Conservation (phyloP, 805 yeast species). For the Scheffersomyces coipomensis region DNA sequence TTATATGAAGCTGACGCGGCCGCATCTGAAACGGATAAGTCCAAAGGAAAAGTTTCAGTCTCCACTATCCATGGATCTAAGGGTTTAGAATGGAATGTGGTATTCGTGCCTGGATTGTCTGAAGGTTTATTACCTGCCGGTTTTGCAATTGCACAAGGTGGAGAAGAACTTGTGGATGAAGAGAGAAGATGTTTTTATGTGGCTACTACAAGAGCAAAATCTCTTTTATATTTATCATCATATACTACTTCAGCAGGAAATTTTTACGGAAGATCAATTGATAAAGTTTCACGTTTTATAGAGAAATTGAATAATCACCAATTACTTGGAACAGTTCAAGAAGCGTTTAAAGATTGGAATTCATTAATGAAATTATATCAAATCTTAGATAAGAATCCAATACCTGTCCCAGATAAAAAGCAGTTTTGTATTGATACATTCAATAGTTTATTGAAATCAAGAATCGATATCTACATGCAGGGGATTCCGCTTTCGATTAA, state of each 20-base stretch:
- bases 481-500: slow-evolving; percentile 8
- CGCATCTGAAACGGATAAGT: slow-evolving; percentile 17
- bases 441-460: slow-evolving; percentile 10
- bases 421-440: slow-evolving; percentile 11
- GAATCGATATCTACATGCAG: slow-evolving; percentile 8
- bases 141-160: slow-evolving; percentile 36
- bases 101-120: slow-evolving; percentile 71
- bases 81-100: slow-evolving; percentile 95
- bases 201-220: slow-evolving; percentile 81
- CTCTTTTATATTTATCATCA: slow-evolving; percentile 46
- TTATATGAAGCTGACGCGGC: slow-evolving; percentile 26
- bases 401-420: not conserved
- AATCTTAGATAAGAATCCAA: slow-evolving; percentile 8
- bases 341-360: slow-evolving; percentile 15
- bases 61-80: slow-evolving; percentile 92
- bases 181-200: slow-evolving; percentile 87
- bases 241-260: slow-evolving; percentile 3
- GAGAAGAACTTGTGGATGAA: slow-evolving; percentile 52
- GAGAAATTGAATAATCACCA: slow-evolving; percentile 6
- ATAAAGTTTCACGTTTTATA: slow-evolving; percentile 27
- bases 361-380: slow-evolving; percentile 17
- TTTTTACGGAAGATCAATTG: slow-evolving; percentile 13
- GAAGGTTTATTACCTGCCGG: slow-evolving; percentile 67
- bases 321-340: slow-evolving; percentile 9
- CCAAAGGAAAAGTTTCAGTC: slow-evolving; percentile 35